A percentile compares a stretch with the other conserved stretches of the same genome.
Conservation (phyloP, 345 rosid species). For the Arabidopsis suecica region DNA sequence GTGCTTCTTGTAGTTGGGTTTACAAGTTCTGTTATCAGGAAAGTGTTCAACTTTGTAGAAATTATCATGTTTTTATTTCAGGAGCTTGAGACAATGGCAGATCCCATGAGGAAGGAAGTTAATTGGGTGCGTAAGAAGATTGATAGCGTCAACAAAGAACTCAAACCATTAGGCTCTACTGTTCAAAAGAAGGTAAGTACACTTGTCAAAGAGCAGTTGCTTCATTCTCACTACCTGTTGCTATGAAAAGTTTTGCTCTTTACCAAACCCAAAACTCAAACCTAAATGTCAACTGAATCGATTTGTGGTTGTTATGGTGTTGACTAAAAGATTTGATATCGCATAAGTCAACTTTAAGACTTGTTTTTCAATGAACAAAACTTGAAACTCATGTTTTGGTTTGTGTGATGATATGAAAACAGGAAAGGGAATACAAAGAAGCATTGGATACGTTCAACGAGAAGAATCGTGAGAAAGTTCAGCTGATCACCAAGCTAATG, state of each 20-base stretch:
- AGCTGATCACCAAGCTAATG: slow-evolving; percentile 81
- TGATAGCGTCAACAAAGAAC: slow-evolving; percentile 86
- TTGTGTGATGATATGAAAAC: slow-evolving; percentile 37
- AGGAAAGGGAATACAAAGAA: slow-evolving; percentile 92
- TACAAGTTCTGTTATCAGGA: background rate
- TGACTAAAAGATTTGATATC: slow-evolving; percentile 9
- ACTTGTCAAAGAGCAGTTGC: slow-evolving; percentile 7
- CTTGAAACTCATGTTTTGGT: background rate
- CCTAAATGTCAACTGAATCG: slow-evolving; percentile 24
- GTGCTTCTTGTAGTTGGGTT: slow-evolving; percentile 17
- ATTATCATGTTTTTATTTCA: slow-evolving; percentile 40
- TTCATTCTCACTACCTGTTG: background rate
- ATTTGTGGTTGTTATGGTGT: slow-evolving; percentile 27
- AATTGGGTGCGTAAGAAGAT: slow-evolving; percentile 81
- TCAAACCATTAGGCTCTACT: slow-evolving; percentile 80
- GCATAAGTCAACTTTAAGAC: background rate
- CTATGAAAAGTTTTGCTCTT: background rate
- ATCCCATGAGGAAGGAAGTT: slow-evolving; percentile 98
- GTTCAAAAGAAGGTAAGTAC: slow-evolving; percentile 85
- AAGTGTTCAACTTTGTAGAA: slow-evolving; percentile 6
- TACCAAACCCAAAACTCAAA: slow-evolving; percentile 29
- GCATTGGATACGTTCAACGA: slow-evolving; percentile 76
- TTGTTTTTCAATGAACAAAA: background rate
- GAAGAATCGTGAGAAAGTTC: slow-evolving; percentile 84
- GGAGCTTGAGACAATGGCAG: slow-evolving; percentile 91